Percentiles rank a stretch among this genome's conserved stretches.
Conservation (phyloP, 495 filamentous ascomycete genomes). For the Cercophora sp. region DNA sequence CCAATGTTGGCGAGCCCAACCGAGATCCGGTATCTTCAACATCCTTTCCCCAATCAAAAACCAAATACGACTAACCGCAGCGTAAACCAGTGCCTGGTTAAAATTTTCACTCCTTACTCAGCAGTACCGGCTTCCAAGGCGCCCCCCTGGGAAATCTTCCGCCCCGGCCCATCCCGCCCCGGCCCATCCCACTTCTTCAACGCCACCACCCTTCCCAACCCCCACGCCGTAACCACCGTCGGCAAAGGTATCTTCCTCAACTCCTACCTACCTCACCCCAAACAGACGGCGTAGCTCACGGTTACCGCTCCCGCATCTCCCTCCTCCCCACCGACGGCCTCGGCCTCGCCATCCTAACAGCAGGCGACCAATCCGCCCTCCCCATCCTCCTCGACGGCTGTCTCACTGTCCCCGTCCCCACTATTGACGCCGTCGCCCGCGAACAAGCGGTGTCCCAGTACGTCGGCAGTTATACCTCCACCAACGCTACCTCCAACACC, state of each 20-base stretch:
- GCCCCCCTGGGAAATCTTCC: conserved; percentile 29
- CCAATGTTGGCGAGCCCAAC: conserved; percentile 7
- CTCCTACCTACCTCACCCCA: too few relatives aligned
- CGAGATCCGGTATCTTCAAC: conserved; percentile 1
- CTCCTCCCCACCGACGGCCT: conserved; percentile 24
- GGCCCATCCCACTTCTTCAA: conserved; percentile 14
- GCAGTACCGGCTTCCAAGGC: conserved; percentile 15
- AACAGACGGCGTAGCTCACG: conserved; percentile 25
- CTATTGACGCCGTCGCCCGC: conserved; percentile 30
- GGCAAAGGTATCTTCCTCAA: too few relatives aligned
- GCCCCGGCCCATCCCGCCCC: conserved; percentile 10
- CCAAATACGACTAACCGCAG: neutral
- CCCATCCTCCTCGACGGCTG: conserved; percentile 15
- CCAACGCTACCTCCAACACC: neutral
- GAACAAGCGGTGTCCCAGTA: conserved; percentile 25
- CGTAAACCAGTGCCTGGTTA: conserved; percentile 15
- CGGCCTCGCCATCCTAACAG: conserved; percentile 21
- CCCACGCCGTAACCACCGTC: conserved; percentile 20
- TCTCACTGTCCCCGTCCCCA: conserved; percentile 26
- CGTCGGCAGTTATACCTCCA: conserved; percentile 15
- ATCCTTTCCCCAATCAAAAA: neutral
- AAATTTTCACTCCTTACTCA: conserved; percentile 17
- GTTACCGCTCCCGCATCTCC: conserved; percentile 19
- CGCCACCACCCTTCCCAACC: neutral
- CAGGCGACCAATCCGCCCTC: conserved; percentile 16